Evolutionary conservation across 495 filamentous ascomycete species (phyloP).

Genomic region (Choiromyces venosus): DNA sequence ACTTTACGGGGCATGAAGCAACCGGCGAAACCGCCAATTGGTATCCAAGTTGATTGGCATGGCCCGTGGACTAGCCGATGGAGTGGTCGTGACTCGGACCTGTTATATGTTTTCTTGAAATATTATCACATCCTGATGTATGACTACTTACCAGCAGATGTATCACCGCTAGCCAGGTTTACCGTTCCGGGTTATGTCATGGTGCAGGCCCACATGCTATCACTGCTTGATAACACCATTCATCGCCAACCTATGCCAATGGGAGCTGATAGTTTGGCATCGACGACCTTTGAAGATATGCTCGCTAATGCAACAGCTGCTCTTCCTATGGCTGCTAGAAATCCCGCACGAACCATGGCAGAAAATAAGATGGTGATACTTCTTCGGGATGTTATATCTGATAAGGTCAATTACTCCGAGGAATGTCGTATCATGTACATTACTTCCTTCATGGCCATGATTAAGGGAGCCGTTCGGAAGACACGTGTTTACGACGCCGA

Average conservation of each 20-base stretch:
- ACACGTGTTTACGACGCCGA: constrained; percentile 80
- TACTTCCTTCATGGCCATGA: constrained; percentile 65
- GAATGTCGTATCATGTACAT: constrained; percentile 66
- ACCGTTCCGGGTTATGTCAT: constrained; percentile 75
- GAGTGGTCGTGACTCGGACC: constrained; percentile 83
- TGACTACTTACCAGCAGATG: constrained; percentile 66
- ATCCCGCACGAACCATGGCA: constrained; percentile 74
- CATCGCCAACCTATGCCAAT: constrained; percentile 57
- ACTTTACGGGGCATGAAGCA: constrained; percentile 62
- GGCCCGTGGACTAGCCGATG: constrained; percentile 82
- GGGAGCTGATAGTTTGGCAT: constrained; percentile 53
- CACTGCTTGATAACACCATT: constrained; percentile 76
- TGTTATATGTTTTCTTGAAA: constrained; percentile 92
- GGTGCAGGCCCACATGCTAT: constrained; percentile 78
- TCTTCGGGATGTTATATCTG: constrained; percentile 76
- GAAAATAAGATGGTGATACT: constrained; percentile 87
- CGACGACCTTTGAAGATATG: constrained; percentile 71
- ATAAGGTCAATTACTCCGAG: constrained; percentile 51
- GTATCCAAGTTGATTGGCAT: constrained; percentile 71
- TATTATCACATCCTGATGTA: constrained; percentile 77
- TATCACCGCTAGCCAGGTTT: constrained; percentile 56
- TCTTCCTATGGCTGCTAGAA: constrained; percentile 59
- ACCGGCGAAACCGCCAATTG: constrained; percentile 62
- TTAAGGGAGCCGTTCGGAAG: constrained; percentile 66
- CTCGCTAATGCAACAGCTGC: constrained; percentile 59